Conservation (phyloP, 176 grass and related monocot species). For the Oryza officinalis region DNA sequence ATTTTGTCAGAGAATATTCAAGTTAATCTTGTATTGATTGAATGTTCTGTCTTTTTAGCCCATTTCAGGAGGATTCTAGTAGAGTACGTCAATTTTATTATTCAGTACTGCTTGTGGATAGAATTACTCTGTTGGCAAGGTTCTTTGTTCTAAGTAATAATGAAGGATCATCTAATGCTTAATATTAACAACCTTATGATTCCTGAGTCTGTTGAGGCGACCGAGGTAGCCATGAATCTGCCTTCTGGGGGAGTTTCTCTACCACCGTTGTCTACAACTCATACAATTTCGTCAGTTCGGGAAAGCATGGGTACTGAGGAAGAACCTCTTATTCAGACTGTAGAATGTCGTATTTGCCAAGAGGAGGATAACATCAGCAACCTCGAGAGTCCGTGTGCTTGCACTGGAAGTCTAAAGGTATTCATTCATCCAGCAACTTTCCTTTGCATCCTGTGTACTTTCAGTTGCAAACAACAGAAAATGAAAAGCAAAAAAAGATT, state of each 20-base stretch:
- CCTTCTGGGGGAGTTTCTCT: slow-evolving; percentile 31
- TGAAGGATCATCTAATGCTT: slow-evolving; percentile 61
- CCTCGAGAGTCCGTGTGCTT: slow-evolving; percentile 76
- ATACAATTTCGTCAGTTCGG: slow-evolving; percentile 37
- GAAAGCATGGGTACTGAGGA: slow-evolving; percentile 55
- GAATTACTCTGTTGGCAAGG: slow-evolving; percentile 35
- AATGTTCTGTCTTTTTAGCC: slow-evolving; percentile 1
- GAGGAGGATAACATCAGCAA: slow-evolving; percentile 79
- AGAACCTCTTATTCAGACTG: slow-evolving; percentile 69
- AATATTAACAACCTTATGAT: slow-evolving; percentile 46
- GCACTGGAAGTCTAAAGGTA: slow-evolving; percentile 90
- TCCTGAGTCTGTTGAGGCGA: slow-evolving; percentile 36
- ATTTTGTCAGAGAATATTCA: neutral
- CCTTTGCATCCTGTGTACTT: neutral
- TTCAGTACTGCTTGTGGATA: neutral
- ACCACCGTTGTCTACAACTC: neutral
- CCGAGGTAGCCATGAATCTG: slow-evolving; percentile 27
- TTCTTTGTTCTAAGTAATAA: slow-evolving; percentile 34
- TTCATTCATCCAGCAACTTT: neutral
- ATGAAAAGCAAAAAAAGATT: neutral
- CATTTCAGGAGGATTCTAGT: slow-evolving; percentile 31
- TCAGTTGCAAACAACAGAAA: neutral
- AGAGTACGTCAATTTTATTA: slow-evolving; percentile 33
- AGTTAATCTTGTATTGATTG: neutral
- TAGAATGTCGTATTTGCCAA: slow-evolving; percentile 91